Evolutionary conservation across 495 filamentous ascomycete species (phyloP), one percentile per base, ranked within the genome.

Genomic region (Aspergillus indologenus): DNA sequence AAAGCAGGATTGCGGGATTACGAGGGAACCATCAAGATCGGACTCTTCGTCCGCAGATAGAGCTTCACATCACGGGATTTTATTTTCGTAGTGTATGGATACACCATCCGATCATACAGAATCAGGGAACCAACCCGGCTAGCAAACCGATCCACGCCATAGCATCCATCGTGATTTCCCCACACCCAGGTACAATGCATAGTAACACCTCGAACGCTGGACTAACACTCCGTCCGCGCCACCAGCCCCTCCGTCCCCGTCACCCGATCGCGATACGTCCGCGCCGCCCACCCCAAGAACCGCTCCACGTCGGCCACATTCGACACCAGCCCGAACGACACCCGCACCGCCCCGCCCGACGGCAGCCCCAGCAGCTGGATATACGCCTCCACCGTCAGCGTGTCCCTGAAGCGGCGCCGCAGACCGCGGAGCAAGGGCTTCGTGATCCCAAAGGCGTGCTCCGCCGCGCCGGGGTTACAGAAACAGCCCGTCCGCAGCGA

Each of bases 401-500:
- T 42, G 14, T 53, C 52, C 0, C 23, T 3, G 5, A 49, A 45
- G 6, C 40, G 47, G 8, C 46, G 56, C 6, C 47, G 48, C 26
- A 52, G 3, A 5, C 20, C 31, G 1, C 56, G 56, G 5, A 52
- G 47, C 34, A 29, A 14, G 15, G 12, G 47, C 17, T n/a, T 18
- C 19, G 44, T 48, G 24, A 58, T 9, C 17, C 47, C 47, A 45
- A 58, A 52, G 7, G 56, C 56, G 0, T 22, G 45, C 34, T 58
- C 56, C 29, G 29, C 31, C 17, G 47, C 47, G 14, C 56, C 56
- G 3, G 56, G 56, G 22, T 58, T 58, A 48, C 56, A 58, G 42
- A 58, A 58, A 17, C 56, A 58, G 12, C 56, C 56, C 34, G 56
- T 58, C 31, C 56, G 56, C 31, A 58, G 22, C 19, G 56, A 58